phyloP scores from a whole-genome alignment of 176 grass and related monocot genomes.

The Echinochloa phyllopogon region DNA sequence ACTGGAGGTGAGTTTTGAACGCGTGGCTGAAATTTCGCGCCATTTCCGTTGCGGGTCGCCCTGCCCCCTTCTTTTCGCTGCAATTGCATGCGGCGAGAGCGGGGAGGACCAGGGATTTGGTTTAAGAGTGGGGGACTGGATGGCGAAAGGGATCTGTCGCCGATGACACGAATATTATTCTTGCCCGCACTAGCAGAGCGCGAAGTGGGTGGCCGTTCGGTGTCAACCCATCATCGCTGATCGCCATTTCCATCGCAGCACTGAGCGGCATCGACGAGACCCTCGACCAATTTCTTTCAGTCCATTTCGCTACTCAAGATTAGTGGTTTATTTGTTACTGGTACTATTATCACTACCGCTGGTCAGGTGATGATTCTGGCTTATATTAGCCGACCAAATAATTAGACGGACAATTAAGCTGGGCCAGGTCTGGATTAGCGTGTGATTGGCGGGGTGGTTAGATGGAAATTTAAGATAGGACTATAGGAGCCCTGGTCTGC shows the following conservation, averaged over 20 bases:
- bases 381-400: too few species aligned
- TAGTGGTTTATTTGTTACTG: too few species aligned
- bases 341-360: background rate
- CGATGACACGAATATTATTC: background rate
- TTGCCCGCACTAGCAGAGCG: constrained; percentile 18
- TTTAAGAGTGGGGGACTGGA: background rate
- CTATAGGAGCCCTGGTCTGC: background rate
- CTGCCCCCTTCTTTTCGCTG: background rate
- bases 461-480: background rate
- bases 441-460: background rate
- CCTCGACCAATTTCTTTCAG: background rate
- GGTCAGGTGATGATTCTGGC: background rate
- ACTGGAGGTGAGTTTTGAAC: background rate
- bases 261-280: background rate
- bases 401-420: background rate
- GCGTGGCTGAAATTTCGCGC: background rate
- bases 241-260: background rate
- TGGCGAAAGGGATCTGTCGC: background rate
- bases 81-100: background rate
- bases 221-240: background rate
- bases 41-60: background rate
- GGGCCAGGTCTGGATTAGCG: background rate
- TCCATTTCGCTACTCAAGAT: too few species aligned
- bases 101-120: background rate
- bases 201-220: background rate